A percentile compares a stretch with the other conserved stretches of the same genome.
Evolutionary conservation across 148 eudicot species (phyloP).

Genomic region (Bassia scoparia): DNA sequence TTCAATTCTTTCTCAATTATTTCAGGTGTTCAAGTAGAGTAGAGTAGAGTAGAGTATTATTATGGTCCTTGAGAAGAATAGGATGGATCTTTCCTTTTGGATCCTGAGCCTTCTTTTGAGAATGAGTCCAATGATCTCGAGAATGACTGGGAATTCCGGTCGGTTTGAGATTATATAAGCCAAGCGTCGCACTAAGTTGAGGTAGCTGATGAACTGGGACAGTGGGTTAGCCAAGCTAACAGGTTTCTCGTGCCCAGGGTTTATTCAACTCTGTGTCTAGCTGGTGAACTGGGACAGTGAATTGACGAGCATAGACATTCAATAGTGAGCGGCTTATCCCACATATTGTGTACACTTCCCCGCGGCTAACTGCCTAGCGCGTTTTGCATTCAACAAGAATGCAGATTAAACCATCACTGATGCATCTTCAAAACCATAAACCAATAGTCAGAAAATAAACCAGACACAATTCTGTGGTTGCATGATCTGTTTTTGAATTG

Average conservation of each 20-base stretch:
- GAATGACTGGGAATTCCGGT: background rate
- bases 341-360: too few relatives aligned
- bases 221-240: background rate
- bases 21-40: background rate
- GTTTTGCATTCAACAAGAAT: too few relatives aligned
- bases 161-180: background rate
- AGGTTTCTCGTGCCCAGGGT: too few relatives aligned
- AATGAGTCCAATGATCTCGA: background rate
- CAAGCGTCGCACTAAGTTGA: background rate
- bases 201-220: background rate
- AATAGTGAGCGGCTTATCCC: too few relatives aligned
- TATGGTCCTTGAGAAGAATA: background rate
- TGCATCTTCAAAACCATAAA: background rate
- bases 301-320: too few relatives aligned
- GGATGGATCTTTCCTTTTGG: constrained; percentile 7
- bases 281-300: too few relatives aligned
- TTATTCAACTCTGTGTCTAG: too few relatives aligned
- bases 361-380: too few relatives aligned
- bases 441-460: background rate
- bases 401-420: background rate
- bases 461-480: background rate
- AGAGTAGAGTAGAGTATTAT: background rate
- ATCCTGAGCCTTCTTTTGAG: constrained; percentile 17
- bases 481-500: constrained; percentile 8
- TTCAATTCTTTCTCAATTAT: constrained; percentile 1